Conservation (phyloP, 2,329 filamentous ascomycete genomes). For the Aspergillus carbonarius region DNA sequence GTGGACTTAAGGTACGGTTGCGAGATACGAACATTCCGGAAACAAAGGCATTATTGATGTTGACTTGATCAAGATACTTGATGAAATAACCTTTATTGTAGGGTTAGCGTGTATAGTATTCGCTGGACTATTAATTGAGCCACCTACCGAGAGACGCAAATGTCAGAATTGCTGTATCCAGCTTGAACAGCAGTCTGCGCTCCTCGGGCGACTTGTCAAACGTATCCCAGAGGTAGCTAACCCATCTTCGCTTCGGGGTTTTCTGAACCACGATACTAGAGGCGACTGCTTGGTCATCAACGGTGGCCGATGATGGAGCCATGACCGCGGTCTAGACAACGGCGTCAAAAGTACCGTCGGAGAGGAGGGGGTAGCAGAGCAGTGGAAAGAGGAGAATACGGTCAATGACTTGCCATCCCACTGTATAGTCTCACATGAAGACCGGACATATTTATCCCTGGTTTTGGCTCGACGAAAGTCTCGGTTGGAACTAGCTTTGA, state of each 20-base stretch:
- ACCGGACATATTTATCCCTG: not conserved
- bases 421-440: not conserved
- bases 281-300: constrained; percentile 16
- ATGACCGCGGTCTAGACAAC: constrained; percentile 10
- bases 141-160: constrained; percentile 45
- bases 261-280: constrained; percentile 21
- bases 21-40: constrained; percentile 45
- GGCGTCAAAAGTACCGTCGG: not conserved
- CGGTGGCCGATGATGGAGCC: constrained; percentile 12
- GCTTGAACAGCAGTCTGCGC: constrained; percentile 50
- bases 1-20: too few species aligned
- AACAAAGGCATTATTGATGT: constrained; percentile 50
- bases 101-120: not conserved
- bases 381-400: too few species aligned
- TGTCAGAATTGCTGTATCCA: constrained; percentile 50
- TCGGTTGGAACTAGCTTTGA: not conserved
- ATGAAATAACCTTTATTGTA: constrained; percentile 48
- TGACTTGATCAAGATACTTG: constrained; percentile 49
- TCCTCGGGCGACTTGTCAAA: constrained; percentile 54
- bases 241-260: constrained; percentile 43
- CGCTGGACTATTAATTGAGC: not conserved
- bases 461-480: not conserved
- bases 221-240: constrained; percentile 54
- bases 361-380: not conserved
- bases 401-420: not conserved